Conservation (phyloP, 305 asterid species). For the Fraxinus ornus region DNA sequence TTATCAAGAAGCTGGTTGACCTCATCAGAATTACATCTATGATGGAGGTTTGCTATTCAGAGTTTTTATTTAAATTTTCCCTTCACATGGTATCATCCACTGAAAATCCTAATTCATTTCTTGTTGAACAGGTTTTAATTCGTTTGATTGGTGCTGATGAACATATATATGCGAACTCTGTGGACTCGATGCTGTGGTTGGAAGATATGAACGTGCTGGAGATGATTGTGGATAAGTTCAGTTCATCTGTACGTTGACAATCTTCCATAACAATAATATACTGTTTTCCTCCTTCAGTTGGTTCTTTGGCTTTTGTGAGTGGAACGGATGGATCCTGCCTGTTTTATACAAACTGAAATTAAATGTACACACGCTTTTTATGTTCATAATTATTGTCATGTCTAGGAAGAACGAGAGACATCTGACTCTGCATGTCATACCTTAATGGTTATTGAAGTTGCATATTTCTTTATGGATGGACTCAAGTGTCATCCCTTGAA, state of each 20-base stretch:
- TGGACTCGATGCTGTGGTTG: constrained; percentile 87
- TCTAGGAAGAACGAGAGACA: constrained; percentile 13
- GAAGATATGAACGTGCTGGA: constrained; percentile 83
- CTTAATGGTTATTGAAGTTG: constrained; percentile 1
- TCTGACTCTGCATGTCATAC: constrained; percentile 10
- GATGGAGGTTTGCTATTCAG: constrained; percentile 69
- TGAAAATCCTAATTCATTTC: constrained; percentile 29
- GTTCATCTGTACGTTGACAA: constrained; percentile 80
- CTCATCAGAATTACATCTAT: constrained; percentile 87
- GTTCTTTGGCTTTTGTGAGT: constrained; percentile 21
- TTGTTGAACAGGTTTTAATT: constrained; percentile 70
- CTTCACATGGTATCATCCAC: constrained; percentile 17
- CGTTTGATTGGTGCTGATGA: constrained; percentile 93
- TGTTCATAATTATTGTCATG: background rate
- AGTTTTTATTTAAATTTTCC: constrained; percentile 5
- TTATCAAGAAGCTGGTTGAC: constrained; percentile 73
- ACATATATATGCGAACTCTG: constrained; percentile 66
- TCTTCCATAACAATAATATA: constrained; percentile 21
- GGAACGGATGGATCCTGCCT: constrained; percentile 11
- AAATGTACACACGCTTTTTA: background rate
- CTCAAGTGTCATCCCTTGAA: background rate
- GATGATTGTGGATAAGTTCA: constrained; percentile 86
- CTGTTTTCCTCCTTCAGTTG: constrained; percentile 13
- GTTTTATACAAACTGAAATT: constrained; percentile 19
- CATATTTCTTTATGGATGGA: constrained; percentile 3